phyloP scores from a whole-genome alignment of 768 basidiomycete species.

The Boletus tomentosulus region DNA sequence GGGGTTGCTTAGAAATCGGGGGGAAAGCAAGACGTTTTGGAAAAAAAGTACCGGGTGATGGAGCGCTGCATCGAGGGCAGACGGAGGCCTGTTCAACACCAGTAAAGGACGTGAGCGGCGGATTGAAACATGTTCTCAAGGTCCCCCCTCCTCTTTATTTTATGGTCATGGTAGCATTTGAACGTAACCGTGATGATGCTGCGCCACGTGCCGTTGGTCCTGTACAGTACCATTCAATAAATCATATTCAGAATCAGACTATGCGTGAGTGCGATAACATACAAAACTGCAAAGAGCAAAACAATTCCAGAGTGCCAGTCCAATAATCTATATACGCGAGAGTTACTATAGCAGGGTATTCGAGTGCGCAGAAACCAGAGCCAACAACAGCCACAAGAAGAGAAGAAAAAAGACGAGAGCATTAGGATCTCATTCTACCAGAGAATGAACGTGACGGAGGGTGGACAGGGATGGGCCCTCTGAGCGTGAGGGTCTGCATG shows the following conservation, averaged over 20 bases:
- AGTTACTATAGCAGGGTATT: constrained; percentile 12
- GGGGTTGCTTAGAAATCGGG: neutral
- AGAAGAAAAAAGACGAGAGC: neutral
- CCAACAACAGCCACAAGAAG: neutral
- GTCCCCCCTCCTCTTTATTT: too few relatives aligned
- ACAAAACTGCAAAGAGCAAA: constrained; percentile 16
- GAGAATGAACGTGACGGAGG: constrained; percentile 21
- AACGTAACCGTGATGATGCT: too few relatives aligned
- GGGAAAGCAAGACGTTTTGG: neutral
- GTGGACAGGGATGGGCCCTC: constrained; percentile 1
- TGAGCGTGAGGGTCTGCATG: constrained; percentile 24
- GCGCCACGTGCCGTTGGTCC: too few relatives aligned
- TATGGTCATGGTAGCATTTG: too few relatives aligned
- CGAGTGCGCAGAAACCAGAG: constrained; percentile 1
- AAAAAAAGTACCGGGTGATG: neutral
- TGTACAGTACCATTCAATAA: neutral
- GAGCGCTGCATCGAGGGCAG: too few relatives aligned
- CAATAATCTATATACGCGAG: constrained; percentile 28
- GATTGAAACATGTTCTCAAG: too few relatives aligned
- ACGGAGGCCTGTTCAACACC: too few relatives aligned
- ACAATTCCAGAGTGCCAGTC: constrained; percentile 24
- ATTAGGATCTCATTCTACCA: constrained; percentile 23
- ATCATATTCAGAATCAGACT: constrained; percentile 14
- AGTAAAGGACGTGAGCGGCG: too few relatives aligned
- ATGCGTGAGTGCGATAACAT: constrained; percentile 17